Evolutionary conservation across 2,329 filamentous ascomycete genomes (phyloP).

Genomic region (Colletotrichum cereale): DNA sequence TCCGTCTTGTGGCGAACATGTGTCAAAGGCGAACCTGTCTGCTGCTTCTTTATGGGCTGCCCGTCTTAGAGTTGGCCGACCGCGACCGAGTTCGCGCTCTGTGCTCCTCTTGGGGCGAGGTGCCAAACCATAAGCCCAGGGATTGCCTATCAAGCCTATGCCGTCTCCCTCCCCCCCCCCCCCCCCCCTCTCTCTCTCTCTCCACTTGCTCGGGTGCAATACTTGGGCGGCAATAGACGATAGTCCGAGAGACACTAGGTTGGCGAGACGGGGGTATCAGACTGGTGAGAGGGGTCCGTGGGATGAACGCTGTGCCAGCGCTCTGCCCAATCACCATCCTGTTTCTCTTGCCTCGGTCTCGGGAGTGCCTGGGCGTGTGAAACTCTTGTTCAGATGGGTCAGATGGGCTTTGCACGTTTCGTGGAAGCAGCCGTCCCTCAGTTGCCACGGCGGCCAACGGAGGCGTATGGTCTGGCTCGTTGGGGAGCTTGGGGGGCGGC

Average conservation of each 20-base stretch:
- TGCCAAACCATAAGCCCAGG: not conserved
- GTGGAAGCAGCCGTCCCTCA: conserved; percentile 5
- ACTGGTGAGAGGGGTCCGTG: conserved; percentile 18
- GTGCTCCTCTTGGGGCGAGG: not conserved
- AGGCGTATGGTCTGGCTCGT: not conserved
- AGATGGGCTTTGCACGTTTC: conserved; percentile 25
- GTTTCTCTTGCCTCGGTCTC: not conserved
- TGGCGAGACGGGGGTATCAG: conserved; percentile 1
- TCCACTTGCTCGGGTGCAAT: too few relatives aligned
- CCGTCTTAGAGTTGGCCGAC: not conserved
- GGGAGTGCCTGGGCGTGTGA: conserved; percentile 10
- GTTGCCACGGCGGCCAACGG: conserved; percentile 1
- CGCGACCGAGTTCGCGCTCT: not conserved
- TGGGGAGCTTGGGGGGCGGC: not conserved
- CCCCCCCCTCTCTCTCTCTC: too few relatives aligned
- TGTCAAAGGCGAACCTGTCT: not conserved
- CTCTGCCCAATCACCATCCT: not conserved
- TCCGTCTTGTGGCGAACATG: not conserved
- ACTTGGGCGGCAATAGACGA: not conserved
- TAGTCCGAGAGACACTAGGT: not conserved
- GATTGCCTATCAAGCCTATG: not conserved
- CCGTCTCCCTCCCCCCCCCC: not conserved
- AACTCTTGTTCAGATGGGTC: conserved; percentile 27
- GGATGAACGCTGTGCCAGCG: conserved; percentile 20
- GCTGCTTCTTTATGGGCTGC: conserved; percentile 8